Percentiles rank a stretch among this genome's conserved stretches.
Conservation (phyloP, 192 early-diverging fungal genomes). For the Mortierella alpina region DNA sequence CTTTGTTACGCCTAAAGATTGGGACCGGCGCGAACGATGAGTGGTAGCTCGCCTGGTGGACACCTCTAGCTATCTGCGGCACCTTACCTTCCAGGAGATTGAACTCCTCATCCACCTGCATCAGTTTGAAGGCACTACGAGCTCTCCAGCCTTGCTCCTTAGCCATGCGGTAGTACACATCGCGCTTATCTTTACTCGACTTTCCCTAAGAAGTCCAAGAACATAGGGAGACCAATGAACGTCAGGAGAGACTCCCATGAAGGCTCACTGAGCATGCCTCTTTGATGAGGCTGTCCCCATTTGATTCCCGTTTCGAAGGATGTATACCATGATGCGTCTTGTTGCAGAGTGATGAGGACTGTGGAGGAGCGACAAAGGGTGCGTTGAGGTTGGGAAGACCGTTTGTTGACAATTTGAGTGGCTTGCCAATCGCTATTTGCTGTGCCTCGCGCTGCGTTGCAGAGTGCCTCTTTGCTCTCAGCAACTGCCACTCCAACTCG, state of each 20-base stretch:
- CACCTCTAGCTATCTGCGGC: background rate
- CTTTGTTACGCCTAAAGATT: constrained; percentile 71
- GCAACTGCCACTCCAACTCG: background rate
- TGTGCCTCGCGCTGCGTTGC: constrained; percentile 4
- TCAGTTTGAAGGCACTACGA: constrained; percentile 95
- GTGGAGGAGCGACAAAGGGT: background rate
- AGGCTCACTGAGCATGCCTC: no score
- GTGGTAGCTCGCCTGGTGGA: background rate
- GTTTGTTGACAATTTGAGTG: constrained; percentile 25
- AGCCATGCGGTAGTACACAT: constrained; percentile 95
- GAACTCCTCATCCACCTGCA: constrained; percentile 97
- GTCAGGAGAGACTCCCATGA: no score
- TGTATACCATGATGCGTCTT: background rate
- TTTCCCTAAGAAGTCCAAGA: constrained; percentile 65
- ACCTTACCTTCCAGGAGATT: constrained; percentile 79
- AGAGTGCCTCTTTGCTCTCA: background rate
- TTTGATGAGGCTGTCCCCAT: no score
- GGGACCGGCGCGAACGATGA: background rate
- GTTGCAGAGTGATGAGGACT: background rate
- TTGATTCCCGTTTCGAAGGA: background rate
- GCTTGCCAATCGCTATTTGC: constrained; percentile 1
- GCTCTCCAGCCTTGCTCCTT: constrained; percentile 99
- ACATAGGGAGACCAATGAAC: background rate
- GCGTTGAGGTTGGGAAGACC: background rate
- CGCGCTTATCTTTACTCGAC: constrained; percentile 93